Evolutionary conservation across 768 basidiomycete species (phyloP).

Genomic region (Lactarius quietus): DNA sequence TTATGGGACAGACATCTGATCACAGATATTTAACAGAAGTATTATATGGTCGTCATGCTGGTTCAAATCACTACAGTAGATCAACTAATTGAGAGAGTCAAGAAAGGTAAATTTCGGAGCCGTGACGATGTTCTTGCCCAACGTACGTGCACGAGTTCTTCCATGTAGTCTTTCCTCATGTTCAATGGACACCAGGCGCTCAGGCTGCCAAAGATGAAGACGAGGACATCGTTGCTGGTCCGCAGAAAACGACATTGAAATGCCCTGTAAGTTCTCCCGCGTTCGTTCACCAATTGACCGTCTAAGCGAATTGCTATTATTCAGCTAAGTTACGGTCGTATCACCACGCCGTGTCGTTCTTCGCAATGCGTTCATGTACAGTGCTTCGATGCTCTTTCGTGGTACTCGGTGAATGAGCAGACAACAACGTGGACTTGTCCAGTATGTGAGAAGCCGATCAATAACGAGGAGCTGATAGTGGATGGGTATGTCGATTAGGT

Average conservation of each 20-base stretch:
- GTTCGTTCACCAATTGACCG: background rate
- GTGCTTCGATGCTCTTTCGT: slow-evolving; percentile 93
- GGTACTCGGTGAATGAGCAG: slow-evolving; percentile 94
- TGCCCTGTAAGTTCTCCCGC: slow-evolving; percentile 69
- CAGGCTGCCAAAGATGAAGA: slow-evolving; percentile 56
- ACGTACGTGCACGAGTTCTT: slow-evolving; percentile 47
- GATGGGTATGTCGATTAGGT: slow-evolving; percentile 67
- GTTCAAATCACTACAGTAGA: slow-evolving; percentile 74
- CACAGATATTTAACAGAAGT: slow-evolving; percentile 57
- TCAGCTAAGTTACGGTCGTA: slow-evolving; percentile 82
- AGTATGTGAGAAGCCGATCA: slow-evolving; percentile 79
- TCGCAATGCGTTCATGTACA: slow-evolving; percentile 84
- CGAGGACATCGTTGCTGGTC: slow-evolving; percentile 88
- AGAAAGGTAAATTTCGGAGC: slow-evolving; percentile 61
- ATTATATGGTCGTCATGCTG: slow-evolving; percentile 78
- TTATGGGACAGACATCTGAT: background rate
- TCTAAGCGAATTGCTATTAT: slow-evolving; percentile 8
- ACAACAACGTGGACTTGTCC: slow-evolving; percentile 97
- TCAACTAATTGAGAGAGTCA: slow-evolving; percentile 64
- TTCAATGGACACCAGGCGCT: slow-evolving; percentile 45
- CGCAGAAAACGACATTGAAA: slow-evolving; percentile 87
- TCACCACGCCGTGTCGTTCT: slow-evolving; percentile 82
- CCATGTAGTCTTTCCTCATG: background rate
- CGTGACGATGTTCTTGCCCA: slow-evolving; percentile 59
- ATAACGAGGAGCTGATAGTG: slow-evolving; percentile 78